Evolutionary conservation across 169 alveolate species (phyloP).

Genomic region (Eimeria praecox): DNA sequence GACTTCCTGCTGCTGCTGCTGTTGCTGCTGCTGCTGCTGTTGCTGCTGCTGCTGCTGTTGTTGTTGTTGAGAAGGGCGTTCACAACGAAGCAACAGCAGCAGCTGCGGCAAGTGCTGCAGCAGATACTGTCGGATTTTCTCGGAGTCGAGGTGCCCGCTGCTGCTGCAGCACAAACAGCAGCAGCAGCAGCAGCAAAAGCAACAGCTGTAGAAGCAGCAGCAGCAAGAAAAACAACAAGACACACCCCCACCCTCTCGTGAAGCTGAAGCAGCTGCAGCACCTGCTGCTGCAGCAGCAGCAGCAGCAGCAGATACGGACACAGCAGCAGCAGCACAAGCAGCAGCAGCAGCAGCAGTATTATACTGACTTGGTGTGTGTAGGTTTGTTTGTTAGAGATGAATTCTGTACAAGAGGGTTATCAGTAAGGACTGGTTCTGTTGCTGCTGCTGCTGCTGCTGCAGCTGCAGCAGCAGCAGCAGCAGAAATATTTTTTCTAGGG

Average conservation of each 20-base stretch:
- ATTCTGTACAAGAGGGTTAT: background rate
- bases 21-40: background rate
- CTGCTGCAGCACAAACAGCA: background rate
- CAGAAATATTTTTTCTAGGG: background rate
- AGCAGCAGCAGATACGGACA: background rate
- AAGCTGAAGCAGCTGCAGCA: background rate
- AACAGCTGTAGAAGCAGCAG: background rate
- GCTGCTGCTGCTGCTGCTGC: background rate
- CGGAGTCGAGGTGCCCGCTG: background rate
- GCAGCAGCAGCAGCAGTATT: background rate
- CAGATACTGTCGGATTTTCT: background rate
- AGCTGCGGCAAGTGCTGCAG: slow-evolving; percentile 39
- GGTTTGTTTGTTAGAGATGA: background rate
- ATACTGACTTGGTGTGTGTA: background rate
- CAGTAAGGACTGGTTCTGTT: background rate
- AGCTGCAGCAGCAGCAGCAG: background rate
- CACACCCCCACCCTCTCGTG: no score
- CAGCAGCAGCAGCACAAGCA: no score
- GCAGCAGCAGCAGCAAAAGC: background rate
- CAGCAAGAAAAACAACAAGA: background rate
- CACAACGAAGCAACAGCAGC: slow-evolving; percentile 46
- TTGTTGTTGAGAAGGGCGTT: background rate
- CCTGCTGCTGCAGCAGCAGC: background rate
- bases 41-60: background rate
- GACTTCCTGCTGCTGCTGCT: slow-evolving; percentile 15